Evolutionary conservation across 78 protist genomes (phyloP).

Genomic region (Mastigamoeba balamuthi): DNA sequence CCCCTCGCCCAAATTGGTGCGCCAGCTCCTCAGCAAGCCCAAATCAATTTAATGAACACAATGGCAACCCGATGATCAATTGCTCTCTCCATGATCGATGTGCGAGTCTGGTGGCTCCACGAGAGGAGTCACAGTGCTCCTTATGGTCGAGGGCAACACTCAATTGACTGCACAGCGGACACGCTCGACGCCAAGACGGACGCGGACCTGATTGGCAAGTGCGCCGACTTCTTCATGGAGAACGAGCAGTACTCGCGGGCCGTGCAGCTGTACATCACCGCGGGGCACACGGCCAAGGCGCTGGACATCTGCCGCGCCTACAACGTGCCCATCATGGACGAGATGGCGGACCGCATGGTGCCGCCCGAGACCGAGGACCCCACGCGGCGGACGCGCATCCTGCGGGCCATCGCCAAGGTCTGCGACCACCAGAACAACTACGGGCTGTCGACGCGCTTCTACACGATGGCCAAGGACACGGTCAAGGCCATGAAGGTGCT

Average conservation of each 20-base stretch:
- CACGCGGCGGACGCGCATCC: background rate
- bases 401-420: constrained; percentile 15
- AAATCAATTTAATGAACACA: background rate
- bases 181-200: constrained; percentile 27
- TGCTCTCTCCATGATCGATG: no score
- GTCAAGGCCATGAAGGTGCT: constrained; percentile 61
- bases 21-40: background rate
- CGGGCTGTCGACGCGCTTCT: background rate
- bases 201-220: constrained; percentile 9
- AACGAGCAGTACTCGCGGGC: constrained; percentile 48
- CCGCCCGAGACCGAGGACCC: constrained; percentile 10
- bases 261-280: constrained; percentile 8
- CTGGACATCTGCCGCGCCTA: constrained; percentile 20
- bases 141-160: no score
- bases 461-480: background rate
- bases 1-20: constrained; percentile 6
- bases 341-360: constrained; percentile 37
- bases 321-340: constrained; percentile 36
- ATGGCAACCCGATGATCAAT: no score
- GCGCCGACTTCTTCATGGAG: constrained; percentile 41
- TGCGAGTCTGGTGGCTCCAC: no score
- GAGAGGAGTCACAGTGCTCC: no score
- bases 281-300: background rate
- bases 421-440: constrained; percentile 25
- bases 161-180: constrained; percentile 32